A percentile compares a stretch with the other conserved stretches of the same genome.
These are phyloP conservation scores for Bryoglossum gracile DNA, from an alignment of 495 filamentous ascomycete genomes.

Conservation along the genomic window DNA sequence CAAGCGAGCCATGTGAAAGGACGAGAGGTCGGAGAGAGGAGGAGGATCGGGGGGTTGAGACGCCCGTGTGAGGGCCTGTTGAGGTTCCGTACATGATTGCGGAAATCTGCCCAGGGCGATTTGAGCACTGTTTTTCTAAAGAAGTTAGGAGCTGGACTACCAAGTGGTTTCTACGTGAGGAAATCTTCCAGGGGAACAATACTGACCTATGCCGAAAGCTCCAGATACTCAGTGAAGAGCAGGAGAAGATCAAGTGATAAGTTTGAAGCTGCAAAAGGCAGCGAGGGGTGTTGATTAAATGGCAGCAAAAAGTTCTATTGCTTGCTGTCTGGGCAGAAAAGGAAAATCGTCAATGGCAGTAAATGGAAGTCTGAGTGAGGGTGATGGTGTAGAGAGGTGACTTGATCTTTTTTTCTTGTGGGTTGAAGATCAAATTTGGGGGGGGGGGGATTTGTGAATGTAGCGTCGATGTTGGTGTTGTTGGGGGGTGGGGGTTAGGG, in stretches of 20 bases:
- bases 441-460: no score
- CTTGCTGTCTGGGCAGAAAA: constrained; percentile 1
- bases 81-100: constrained; percentile 79
- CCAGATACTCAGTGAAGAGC: constrained; percentile 28
- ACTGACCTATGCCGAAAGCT: constrained; percentile 14
- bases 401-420: not conserved
- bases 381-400: not conserved
- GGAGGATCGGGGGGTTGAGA: constrained; percentile 84
- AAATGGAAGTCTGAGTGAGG: not conserved
- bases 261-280: constrained; percentile 19
- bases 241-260: constrained; percentile 15
- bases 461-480: no score
- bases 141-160: not conserved
- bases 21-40: constrained; percentile 84
- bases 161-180: not conserved
- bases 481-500: no score
- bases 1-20: constrained; percentile 86
- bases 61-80: constrained; percentile 83
- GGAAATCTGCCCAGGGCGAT: constrained; percentile 2
- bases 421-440: constrained; percentile 5
- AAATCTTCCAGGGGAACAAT: not conserved
- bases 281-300: constrained; percentile 5
- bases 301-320: constrained; percentile 10
- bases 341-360: not conserved
- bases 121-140: not conserved